phyloP scores from a whole-genome alignment of 139 green algal genomes.

The Pleodorina starrii region DNA sequence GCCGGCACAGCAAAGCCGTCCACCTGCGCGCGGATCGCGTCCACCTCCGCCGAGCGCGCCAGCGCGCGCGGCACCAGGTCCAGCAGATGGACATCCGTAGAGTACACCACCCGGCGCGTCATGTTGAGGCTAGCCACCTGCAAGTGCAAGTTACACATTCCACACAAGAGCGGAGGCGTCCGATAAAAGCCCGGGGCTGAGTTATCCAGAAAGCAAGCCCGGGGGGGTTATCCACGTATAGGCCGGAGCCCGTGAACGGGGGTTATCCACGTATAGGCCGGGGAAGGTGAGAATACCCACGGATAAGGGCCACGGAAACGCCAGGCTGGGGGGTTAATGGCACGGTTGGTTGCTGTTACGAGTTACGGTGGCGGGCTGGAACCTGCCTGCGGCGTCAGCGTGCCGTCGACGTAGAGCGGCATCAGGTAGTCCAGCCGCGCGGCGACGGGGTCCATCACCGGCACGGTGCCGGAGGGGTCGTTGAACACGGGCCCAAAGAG shows the following conservation, averaged over 20 bases:
- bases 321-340: too few relatives aligned
- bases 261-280: too few relatives aligned
- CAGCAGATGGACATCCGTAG: conserved; percentile 39
- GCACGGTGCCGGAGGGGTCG: conserved; percentile 43
- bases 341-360: too few relatives aligned
- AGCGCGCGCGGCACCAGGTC: conserved; percentile 25
- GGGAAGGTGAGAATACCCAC: too few relatives aligned
- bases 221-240: too few relatives aligned
- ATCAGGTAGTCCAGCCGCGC: conserved; percentile 41
- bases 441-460: conserved; percentile 7
- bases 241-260: too few relatives aligned
- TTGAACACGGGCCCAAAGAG: conserved; percentile 59
- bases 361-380: too few relatives aligned
- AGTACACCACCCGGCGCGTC: conserved; percentile 45
- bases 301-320: too few relatives aligned
- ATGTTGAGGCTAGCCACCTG: conserved; percentile 51
- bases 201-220: too few relatives aligned
- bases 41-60: conserved; percentile 59
- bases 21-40: conserved; percentile 13
- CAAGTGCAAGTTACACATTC: too few relatives aligned
- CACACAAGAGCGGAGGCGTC: too few relatives aligned
- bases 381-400: conserved; percentile 9
- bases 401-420: conserved; percentile 55
- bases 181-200: too few relatives aligned
- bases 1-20: background rate